Base-by-base conservation (phyloP, 306 rosid species). In the Trifolium dubium region DNA sequence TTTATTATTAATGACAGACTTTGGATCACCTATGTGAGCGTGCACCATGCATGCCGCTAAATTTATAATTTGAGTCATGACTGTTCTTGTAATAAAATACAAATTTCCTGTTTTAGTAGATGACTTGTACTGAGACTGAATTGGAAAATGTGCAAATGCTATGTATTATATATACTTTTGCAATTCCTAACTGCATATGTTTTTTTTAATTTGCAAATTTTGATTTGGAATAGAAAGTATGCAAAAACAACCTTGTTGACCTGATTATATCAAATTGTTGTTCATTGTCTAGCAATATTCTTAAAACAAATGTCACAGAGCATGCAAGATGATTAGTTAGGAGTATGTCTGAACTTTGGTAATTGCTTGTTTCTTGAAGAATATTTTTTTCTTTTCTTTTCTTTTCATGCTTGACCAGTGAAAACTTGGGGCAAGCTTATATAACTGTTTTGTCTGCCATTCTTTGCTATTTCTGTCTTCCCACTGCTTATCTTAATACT, bases 401-500 rank as follows among this genome's bases (percentile, higher is more conserved):
- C 5, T 69, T 46, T 63, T 75, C 43, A 53, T 66, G 61, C 53
- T 58, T 64, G 39, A 70, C 73, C 30, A n/a, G 55, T 79, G 35
- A 70, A 44, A 50, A 79, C 34, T 60, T 50, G 63, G 9, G 62
- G 75, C 63, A 69, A 58, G 63, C 75, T 78, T 49, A 55, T 10
- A 13, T 64, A 74, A 61, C 56, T 61, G 34, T 28, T 32, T 37
- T 64, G 72, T 67, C 64, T 73, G 39, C 61, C 53, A 56, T 58
- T 63, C 69, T 54, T 44, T 73, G 32, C 60, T 29, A 60, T 66
- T 60, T 80, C 74, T 77, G 53, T 78, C 66, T 64, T 80, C 34
- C 73, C 71, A 70, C 77, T 58, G 14, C 74, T 34, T 71, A 77
- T 80, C 76, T 82, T 85, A 83, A 81, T 68, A 55, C 78, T 60